phyloP scores from a whole-genome alignment of 352 stramenopile species.

The Pythium periplocum region DNA sequence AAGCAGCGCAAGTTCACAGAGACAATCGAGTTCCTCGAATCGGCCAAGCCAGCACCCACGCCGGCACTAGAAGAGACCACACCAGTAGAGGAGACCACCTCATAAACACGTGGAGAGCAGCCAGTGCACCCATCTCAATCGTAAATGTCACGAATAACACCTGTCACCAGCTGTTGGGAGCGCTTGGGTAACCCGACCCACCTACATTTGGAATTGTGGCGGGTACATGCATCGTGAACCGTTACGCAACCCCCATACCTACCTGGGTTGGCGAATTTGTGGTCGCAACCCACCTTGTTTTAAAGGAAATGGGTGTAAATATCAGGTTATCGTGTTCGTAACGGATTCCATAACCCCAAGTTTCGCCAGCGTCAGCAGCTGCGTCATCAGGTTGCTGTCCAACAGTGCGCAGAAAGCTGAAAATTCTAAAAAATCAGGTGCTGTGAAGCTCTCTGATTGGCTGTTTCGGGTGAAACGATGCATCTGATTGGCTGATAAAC shows the following conservation, averaged over 20 bases:
- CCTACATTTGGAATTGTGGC: too few relatives aligned
- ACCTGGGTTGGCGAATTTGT: too few relatives aligned
- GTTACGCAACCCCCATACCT: too few relatives aligned
- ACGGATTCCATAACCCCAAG: too few relatives aligned
- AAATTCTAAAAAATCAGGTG: not conserved
- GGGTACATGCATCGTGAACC: too few relatives aligned
- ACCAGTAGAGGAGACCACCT: not conserved
- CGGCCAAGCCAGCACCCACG: constrained; percentile 8
- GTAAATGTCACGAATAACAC: not conserved
- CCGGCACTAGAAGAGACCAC: constrained; percentile 1
- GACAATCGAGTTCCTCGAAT: constrained; percentile 18
- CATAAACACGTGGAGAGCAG: not conserved
- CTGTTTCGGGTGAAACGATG: not conserved
- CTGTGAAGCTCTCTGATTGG: not conserved
- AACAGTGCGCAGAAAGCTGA: too few relatives aligned
- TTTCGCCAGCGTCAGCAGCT: too few relatives aligned
- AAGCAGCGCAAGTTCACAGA: constrained; percentile 32
- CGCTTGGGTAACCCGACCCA: too few relatives aligned
- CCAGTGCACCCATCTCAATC: not conserved
- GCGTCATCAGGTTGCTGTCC: too few relatives aligned
- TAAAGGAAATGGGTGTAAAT: too few relatives aligned
- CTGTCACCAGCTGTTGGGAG: not conserved
- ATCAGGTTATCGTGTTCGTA: too few relatives aligned
- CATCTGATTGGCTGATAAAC: not conserved
- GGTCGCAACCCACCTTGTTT: too few relatives aligned